Base-by-base conservation (phyloP, 2,329 filamentous ascomycete genomes). In the Penicillium sp. region DNA sequence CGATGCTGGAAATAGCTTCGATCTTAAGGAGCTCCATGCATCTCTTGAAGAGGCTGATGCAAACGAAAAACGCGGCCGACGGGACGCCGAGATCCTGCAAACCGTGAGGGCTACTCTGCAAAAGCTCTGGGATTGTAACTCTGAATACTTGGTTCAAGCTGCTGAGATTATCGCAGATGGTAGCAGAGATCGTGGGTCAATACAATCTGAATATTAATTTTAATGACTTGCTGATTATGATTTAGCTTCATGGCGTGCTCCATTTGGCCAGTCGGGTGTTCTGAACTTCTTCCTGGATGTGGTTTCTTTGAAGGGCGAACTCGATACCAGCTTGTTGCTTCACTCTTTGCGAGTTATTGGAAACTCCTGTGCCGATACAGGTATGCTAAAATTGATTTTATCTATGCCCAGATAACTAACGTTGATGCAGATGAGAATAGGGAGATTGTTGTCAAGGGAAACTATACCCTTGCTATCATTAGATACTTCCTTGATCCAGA, bases 311-410 rank as follows among this genome's bases (percentile, higher is more conserved):
- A 69, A 62, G 25, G 61, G 67, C 10, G 61, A 59, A 8, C 56
- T 68, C 28, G 67, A 72, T 31, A 57, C 68, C 35, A 60, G 60
- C 48, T 51, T 76, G 10, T 51, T 78, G 47, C 66, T 75, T 16
- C 75, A 77, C 59, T 70, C 74, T 36, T 61, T 79, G 45, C 71
- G 76, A 16, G 54, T 79, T 16, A 66, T 77, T 54, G 76, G 75
- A 5, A 79, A 79, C 55, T 75, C 73, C 35, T 78, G 77, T 66
- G 77, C 77, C 35, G 76, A 78, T 58, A 77, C 71, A 38, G 68
- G 74, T 75, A 62, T 60, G 64, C 59, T 17, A 10, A 30, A 17
- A 14, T 19, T 12, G 17, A 4, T 16, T 38, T 11, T 10, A n/a
- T 25, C 10, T 5, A 14, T 22, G 11, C 36, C 9, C 10, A 37